Base-by-base conservation (phyloP, 176 grass and related monocot genomes). In the Ensete glaucum region DNA sequence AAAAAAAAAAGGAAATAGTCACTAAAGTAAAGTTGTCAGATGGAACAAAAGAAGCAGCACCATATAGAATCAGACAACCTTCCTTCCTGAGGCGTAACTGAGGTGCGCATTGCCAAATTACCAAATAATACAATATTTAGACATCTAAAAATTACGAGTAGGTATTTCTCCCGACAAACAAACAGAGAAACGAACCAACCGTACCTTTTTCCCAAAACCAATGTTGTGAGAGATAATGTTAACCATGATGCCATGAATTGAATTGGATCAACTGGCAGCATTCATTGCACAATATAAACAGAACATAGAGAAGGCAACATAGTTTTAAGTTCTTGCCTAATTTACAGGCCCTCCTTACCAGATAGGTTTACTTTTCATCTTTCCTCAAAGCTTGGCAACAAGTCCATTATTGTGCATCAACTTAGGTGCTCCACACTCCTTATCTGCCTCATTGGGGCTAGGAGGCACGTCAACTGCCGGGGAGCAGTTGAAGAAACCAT, bases 401-500 rank as follows among this genome's bases (percentile, higher is more conserved):
- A 92, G 88, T 53, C 54, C 70, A 10, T 81, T 99, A 10, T 81
- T 99, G 71, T 93, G 88, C 66, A 88, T 91, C 76, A 81, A 69
- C 81, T 99, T 99, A 11, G 96, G 76, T 19, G 83, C 82, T 15
- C 86, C 81, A 50, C 54, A 83, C 66, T 99, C 96, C 87, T 99
- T 99, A 16, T 92, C 96, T 4, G 78, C 72, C 26, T 95, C 96
- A 51, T 79, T 85, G 8, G 82, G 53, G 72, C 82, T 78, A 1
- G 91, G 96, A 74, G 96, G 86, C 79, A 99, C 96, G 50, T 99
- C 96, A 2, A 99, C 87, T 0, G 96, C 88, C 19, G 96, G 86
- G 14, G 96, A 99, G 71, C 96, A 92, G 82, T 99, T 99, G 91
- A 99, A 99, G 91, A 99, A 99, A 73, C 96, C 96, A 51, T 99